Conservation (phyloP, 1,139 yeast genomes). For the Geotrichum klebahnii region DNA sequence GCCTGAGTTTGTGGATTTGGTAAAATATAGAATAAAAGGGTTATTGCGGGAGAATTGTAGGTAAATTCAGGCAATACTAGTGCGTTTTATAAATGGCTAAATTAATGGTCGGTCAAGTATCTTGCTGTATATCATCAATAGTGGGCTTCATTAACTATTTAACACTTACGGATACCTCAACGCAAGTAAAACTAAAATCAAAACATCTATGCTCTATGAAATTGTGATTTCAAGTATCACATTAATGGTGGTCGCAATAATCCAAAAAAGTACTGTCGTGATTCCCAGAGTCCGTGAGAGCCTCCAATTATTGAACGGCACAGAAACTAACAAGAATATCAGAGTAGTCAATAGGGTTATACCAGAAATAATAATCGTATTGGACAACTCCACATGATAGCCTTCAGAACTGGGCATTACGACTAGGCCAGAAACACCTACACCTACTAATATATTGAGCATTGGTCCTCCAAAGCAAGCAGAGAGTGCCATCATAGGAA, state of each 20-base stretch:
- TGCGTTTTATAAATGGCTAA: too few species aligned
- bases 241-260: slow-evolving; percentile 39
- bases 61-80: too few species aligned
- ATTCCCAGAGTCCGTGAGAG: slow-evolving; percentile 57
- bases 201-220: background rate
- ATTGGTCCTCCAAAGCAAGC: slow-evolving; percentile 96
- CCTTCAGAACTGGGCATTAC: slow-evolving; percentile 39
- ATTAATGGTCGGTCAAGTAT: too few species aligned
- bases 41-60: too few species aligned
- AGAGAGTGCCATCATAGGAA: slow-evolving; percentile 86
- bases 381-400: slow-evolving; percentile 43
- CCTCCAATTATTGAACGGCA: slow-evolving; percentile 64
- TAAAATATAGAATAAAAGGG: too few species aligned
- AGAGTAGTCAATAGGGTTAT: slow-evolving; percentile 53
- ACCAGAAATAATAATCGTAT: slow-evolving; percentile 50
- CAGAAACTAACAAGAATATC: slow-evolving; percentile 48
- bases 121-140: too few species aligned
- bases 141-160: too few species aligned
- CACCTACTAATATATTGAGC: slow-evolving; percentile 56
- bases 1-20: too few species aligned
- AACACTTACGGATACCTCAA: background rate
- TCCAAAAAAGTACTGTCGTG: slow-evolving; percentile 55
- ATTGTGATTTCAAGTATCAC: slow-evolving; percentile 30
- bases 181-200: background rate
- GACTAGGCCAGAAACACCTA: slow-evolving; percentile 63